Percentiles rank a stretch among this genome's conserved stretches.
phyloP scores from a whole-genome alignment of 108 stramenopile species.

The Stephanodiscus triporus region DNA sequence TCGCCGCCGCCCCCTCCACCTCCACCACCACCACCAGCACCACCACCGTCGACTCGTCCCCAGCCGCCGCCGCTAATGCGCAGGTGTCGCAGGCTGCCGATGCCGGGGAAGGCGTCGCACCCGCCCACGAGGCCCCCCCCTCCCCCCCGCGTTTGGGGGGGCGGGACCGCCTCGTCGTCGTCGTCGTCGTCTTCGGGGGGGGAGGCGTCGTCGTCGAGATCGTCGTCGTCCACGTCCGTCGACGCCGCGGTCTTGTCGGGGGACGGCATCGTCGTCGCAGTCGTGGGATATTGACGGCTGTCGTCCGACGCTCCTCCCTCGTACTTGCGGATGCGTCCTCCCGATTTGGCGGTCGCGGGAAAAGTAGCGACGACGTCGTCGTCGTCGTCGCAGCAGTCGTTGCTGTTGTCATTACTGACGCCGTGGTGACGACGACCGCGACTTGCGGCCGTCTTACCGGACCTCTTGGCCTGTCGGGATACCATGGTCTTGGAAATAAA shows the following conservation, averaged over 20 bases:
- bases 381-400: not conserved
- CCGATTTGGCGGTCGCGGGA: too few relatives aligned
- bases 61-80: not conserved
- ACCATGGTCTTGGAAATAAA: too few relatives aligned
- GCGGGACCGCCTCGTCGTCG: not conserved
- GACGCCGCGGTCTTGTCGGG: conserved; percentile 13
- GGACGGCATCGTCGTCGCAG: not conserved
- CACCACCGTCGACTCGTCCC: too few relatives aligned
- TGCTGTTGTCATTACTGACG: not conserved
- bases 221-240: not conserved
- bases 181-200: not conserved
- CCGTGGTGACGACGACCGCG: not conserved
- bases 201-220: not conserved
- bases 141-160: not conserved
- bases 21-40: too few relatives aligned
- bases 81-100: not conserved
- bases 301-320: too few relatives aligned
- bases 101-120: too few relatives aligned
- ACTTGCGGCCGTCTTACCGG: too few relatives aligned
- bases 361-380: not conserved
- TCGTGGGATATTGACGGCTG: too few relatives aligned
- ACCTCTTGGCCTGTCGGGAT: too few relatives aligned
- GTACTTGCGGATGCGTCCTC: too few relatives aligned
- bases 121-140: not conserved
- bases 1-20: too few relatives aligned